Evolutionary conservation across 345 rosid genomes (phyloP).

Genomic region (Boechera stricta): DNA sequence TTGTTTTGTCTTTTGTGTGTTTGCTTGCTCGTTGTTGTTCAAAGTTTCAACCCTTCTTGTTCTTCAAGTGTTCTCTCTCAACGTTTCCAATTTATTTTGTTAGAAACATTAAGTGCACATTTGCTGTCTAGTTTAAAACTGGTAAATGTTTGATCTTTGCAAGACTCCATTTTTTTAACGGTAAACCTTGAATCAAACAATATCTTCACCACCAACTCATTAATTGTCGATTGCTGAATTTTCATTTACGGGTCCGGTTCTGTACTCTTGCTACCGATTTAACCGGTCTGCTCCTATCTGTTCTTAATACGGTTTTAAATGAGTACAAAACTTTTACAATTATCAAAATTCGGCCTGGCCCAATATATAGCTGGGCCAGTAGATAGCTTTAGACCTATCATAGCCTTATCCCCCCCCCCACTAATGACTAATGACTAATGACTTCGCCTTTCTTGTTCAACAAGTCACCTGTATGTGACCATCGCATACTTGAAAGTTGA

Average conservation of each 20-base stretch:
- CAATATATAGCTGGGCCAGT: background rate
- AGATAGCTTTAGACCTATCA: background rate
- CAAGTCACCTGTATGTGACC: conserved; percentile 2
- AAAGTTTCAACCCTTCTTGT: conserved; percentile 14
- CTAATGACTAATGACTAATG: too few relatives aligned
- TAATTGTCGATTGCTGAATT: too few relatives aligned
- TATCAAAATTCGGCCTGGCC: background rate
- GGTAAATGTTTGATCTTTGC: conserved; percentile 17
- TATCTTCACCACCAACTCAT: too few relatives aligned
- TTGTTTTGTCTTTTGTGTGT: conserved; percentile 9
- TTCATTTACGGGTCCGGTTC: too few relatives aligned
- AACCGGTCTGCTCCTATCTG: too few relatives aligned
- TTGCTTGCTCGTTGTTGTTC: conserved; percentile 19
- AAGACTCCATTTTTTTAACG: background rate
- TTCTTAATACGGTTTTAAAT: too few relatives aligned
- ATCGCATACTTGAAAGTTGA: background rate
- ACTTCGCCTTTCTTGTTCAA: background rate
- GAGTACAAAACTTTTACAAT: too few relatives aligned
- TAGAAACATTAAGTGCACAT: background rate
- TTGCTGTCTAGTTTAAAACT: conserved; percentile 12
- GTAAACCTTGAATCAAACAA: background rate
- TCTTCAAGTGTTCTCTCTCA: conserved; percentile 5
- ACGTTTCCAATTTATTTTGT: conserved; percentile 5
- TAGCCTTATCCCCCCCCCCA: too few relatives aligned
- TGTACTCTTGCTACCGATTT: too few relatives aligned